Evolutionary conservation across 2,329 filamentous ascomycete genomes (phyloP).

Genomic region (Ciborinia camelliae): DNA sequence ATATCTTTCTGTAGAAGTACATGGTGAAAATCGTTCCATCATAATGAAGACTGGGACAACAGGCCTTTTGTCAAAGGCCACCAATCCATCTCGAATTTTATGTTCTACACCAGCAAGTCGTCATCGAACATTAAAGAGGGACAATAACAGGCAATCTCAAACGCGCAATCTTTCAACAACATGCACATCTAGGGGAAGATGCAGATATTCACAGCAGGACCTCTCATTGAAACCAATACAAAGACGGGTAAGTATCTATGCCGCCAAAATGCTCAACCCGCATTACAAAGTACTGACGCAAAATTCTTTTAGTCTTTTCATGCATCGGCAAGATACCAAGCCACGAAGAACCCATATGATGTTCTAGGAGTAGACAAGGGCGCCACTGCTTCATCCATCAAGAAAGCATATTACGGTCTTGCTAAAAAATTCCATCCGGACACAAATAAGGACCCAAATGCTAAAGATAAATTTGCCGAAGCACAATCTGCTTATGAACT

Average conservation of each 20-base stretch:
- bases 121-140: conserved; percentile 25
- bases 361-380: conserved; percentile 78
- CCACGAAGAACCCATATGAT: conserved; percentile 74
- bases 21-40: conserved; percentile 4
- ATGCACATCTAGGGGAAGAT: neutral
- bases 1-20: neutral
- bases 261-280: neutral
- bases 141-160: conserved; percentile 25
- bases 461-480: conserved; percentile 92
- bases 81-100: conserved; percentile 32
- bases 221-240: conserved; percentile 16
- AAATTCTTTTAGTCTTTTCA: conserved; percentile 32
- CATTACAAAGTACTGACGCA: conserved; percentile 8
- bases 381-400: conserved; percentile 84
- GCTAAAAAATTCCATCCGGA: conserved; percentile 98
- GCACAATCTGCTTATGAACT: conserved; percentile 93
- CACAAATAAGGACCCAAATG: conserved; percentile 91
- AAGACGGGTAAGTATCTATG: conserved; percentile 30
- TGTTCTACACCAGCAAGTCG: conserved; percentile 31
- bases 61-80: conserved; percentile 35
- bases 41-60: conserved; percentile 37
- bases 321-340: conserved; percentile 32
- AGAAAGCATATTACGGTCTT: conserved; percentile 96
- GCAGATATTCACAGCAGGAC: conserved; percentile 1
- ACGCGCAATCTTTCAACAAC: conserved; percentile 22